Conservation (phyloP, 176 grass and related monocot species). For the Cymbopogon citratus region DNA sequence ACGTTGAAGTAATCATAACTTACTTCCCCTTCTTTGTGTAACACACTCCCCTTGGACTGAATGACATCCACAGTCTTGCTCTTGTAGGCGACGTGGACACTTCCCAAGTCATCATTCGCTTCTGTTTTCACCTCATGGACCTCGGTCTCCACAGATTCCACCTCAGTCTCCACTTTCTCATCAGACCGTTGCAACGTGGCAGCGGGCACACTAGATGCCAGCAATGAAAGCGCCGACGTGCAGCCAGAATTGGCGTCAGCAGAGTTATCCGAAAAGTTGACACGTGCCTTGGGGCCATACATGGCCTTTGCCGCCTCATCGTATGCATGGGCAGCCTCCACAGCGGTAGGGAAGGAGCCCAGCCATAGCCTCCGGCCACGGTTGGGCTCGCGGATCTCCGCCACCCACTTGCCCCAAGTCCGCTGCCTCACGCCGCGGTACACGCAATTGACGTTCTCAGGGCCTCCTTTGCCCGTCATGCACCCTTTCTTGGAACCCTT, state of each 20-base stretch:
- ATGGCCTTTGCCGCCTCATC: conserved; percentile 85
- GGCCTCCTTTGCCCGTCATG: conserved; percentile 91
- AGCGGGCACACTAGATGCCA: not conserved
- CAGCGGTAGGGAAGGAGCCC: conserved; percentile 67
- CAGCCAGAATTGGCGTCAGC: conserved; percentile 29
- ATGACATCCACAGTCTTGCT: conserved; percentile 8
- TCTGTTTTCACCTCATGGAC: conserved; percentile 35
- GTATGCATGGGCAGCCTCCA: conserved; percentile 63
- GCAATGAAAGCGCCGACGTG: conserved; percentile 28
- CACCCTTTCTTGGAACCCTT: conserved; percentile 98
- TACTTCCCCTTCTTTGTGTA: conserved; percentile 24
- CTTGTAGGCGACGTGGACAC: conserved; percentile 2
- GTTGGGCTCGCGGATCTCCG: conserved; percentile 92
- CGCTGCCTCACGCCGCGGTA: conserved; percentile 90
- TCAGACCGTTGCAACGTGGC: conserved; percentile 3
- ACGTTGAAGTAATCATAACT: conserved; percentile 47
- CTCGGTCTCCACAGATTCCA: conserved; percentile 32
- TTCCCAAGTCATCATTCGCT: conserved; percentile 20
- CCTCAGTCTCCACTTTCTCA: conserved; percentile 27
- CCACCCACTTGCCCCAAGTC: conserved; percentile 96
- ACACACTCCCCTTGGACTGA: conserved; percentile 4
- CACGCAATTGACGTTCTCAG: conserved; percentile 51
- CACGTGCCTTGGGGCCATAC: conserved; percentile 61
- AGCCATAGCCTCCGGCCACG: conserved; percentile 79
- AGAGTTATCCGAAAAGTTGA: conserved; percentile 51